These are phyloP conservation scores for Alternaria gansuensis DNA, from an alignment of 2,329 filamentous ascomycete genomes.

Conservation along the genomic window DNA sequence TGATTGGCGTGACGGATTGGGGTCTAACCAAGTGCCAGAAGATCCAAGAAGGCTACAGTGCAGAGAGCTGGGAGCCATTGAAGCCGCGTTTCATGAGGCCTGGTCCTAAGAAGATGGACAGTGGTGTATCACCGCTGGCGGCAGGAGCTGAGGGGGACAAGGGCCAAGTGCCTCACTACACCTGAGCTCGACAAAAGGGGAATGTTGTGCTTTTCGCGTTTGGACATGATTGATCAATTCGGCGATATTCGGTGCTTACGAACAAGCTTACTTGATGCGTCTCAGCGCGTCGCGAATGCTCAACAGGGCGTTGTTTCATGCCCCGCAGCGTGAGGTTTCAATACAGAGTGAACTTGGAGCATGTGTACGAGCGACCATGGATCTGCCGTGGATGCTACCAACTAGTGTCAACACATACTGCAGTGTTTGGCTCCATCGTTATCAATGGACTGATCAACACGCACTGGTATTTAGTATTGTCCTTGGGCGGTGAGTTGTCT, in stretches of 20 bases:
- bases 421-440: not conserved
- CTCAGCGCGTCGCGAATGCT: slow-evolving; percentile 13
- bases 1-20: slow-evolving; percentile 78
- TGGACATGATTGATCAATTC: slow-evolving; percentile 6
- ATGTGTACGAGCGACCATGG: not conserved
- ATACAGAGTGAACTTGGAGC: not conserved
- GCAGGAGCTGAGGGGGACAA: slow-evolving; percentile 33
- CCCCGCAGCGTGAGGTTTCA: slow-evolving; percentile 13
- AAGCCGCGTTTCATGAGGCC: slow-evolving; percentile 57
- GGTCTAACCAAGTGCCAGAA: slow-evolving; percentile 74
- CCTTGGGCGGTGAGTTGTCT: slow-evolving; percentile 13
- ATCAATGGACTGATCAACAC: not conserved
- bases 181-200: slow-evolving; percentile 14
- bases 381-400: not conserved
- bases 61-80: slow-evolving; percentile 77
- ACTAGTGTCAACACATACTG: not conserved
- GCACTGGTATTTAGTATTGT: not conserved
- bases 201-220: slow-evolving; percentile 19
- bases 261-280: slow-evolving; percentile 13
- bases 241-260: slow-evolving; percentile 14
- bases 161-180: slow-evolving; percentile 41
- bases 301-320: slow-evolving; percentile 15
- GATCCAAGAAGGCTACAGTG: slow-evolving; percentile 76
- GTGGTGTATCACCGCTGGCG: slow-evolving; percentile 30
- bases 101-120: slow-evolving; percentile 39